Percentiles rank a stretch among this genome's conserved stretches.
phyloP scores from a whole-genome alignment of 2,329 filamentous ascomycete genomes.

The Fusarium floridanum region DNA sequence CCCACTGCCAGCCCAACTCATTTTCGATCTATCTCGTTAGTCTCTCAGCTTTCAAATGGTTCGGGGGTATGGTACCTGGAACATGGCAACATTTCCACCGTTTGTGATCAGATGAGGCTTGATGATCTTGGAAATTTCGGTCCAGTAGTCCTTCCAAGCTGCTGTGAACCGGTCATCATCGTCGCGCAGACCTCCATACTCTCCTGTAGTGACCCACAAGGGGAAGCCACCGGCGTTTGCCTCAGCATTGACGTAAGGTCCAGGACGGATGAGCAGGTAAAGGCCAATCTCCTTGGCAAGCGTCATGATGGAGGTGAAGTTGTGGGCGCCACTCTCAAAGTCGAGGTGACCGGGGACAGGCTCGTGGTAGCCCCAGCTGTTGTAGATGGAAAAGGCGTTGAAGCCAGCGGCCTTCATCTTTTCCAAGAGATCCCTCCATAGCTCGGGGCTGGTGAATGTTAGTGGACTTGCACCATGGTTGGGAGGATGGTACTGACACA shows the following conservation, averaged over 20 bases:
- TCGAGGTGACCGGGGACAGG: slow-evolving; percentile 50
- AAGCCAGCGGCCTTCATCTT: slow-evolving; percentile 59
- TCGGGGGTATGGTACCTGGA: slow-evolving; percentile 47
- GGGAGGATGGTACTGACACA: slow-evolving; percentile 47
- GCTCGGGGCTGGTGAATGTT: slow-evolving; percentile 40
- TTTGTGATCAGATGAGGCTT: slow-evolving; percentile 67
- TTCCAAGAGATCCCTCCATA: slow-evolving; percentile 58
- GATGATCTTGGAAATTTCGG: slow-evolving; percentile 63
- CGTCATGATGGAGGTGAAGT: slow-evolving; percentile 62
- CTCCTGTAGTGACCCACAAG: slow-evolving; percentile 72
- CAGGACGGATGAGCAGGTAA: slow-evolving; percentile 62
- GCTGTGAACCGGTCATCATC: slow-evolving; percentile 65
- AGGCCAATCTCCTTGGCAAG: slow-evolving; percentile 62
- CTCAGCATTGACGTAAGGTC: slow-evolving; percentile 75
- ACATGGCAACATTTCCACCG: slow-evolving; percentile 67
- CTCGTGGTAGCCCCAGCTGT: slow-evolving; percentile 58
- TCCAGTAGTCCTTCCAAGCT: slow-evolving; percentile 68
- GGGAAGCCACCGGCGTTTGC: slow-evolving; percentile 73
- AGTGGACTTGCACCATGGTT: fast-evolving
- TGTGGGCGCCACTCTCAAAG: slow-evolving; percentile 53
- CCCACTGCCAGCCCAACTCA: slow-evolving; percentile 62
- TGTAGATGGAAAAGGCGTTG: slow-evolving; percentile 59
- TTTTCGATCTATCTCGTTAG: slow-evolving; percentile 61
- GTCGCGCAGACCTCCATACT: slow-evolving; percentile 65
- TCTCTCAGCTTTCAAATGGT: background rate